Percentiles rank a stretch among this genome's conserved stretches.
These are phyloP conservation scores for Castanea crenata DNA, from an alignment of 306 rosid species.

Conservation along the genomic window DNA sequence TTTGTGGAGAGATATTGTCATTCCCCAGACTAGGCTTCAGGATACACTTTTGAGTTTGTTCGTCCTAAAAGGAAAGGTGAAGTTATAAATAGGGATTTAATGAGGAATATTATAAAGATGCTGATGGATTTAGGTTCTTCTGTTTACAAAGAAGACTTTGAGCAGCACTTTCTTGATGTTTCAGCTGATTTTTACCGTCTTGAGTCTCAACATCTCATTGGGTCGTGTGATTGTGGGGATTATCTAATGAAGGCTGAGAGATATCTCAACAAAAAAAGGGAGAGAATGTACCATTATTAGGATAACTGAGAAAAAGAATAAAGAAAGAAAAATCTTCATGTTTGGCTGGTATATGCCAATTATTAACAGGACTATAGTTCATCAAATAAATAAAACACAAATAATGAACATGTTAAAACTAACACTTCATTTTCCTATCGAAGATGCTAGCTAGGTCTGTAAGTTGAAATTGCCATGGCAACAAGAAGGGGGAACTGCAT, in stretches of 20 bases:
- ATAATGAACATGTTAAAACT: no score
- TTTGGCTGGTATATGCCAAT: no score
- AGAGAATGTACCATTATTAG: no score
- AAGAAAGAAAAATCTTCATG: no score
- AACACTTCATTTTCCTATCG: no score
- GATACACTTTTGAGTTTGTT: constrained; percentile 50
- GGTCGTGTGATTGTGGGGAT: constrained; percentile 56
- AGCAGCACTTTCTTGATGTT: constrained; percentile 45
- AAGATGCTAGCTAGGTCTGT: no score
- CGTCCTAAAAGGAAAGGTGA: constrained; percentile 50
- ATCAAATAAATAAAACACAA: no score
- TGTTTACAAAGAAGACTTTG: constrained; percentile 49
- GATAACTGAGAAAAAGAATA: no score
- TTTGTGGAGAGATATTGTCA: constrained; percentile 57
- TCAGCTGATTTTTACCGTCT: constrained; percentile 44
- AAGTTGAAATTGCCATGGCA: no score
- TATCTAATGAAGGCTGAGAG: constrained; percentile 44
- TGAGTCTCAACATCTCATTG: constrained; percentile 51
- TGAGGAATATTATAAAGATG: constrained; percentile 54
- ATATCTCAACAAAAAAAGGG: no score
- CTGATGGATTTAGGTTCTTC: constrained; percentile 45
- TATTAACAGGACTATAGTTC: no score
- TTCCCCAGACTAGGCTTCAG: constrained; percentile 43
- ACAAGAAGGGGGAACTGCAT: no score
- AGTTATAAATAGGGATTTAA: constrained; percentile 49